These are phyloP conservation scores for Knufia petricola DNA, from an alignment of 2,329 filamentous ascomycete species.

Conservation along the genomic window DNA sequence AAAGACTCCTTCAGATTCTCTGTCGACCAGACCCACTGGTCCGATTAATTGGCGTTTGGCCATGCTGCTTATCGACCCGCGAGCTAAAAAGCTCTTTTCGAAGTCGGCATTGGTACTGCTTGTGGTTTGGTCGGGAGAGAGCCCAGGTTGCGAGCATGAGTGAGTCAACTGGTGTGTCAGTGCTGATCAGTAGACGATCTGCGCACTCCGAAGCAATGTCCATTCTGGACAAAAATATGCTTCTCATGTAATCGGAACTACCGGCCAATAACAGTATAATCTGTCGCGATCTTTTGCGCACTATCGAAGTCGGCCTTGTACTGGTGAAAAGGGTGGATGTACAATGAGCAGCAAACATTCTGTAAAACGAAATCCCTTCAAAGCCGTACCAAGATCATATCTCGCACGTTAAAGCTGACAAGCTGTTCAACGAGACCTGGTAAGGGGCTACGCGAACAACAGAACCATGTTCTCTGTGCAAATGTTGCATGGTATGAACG, in stretches of 20 bases:
- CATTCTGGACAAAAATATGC: conserved; percentile 31
- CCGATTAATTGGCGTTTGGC: conserved; percentile 30
- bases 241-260: conserved; percentile 18
- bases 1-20: conserved; percentile 43
- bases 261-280: conserved; percentile 22
- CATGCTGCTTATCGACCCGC: conserved; percentile 25
- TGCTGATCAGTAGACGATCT: conserved; percentile 45
- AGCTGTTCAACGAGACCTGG: conserved; percentile 37
- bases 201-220: conserved; percentile 46
- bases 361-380: conserved; percentile 43
- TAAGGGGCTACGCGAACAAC: conserved; percentile 41
- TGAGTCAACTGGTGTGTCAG: conserved; percentile 44
- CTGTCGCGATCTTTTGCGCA: conserved; percentile 20
- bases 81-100: conserved; percentile 31
- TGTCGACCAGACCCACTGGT: conserved; percentile 36
- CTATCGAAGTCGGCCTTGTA: conserved; percentile 24
- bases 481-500: conserved; percentile 22
- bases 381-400: conserved; percentile 46
- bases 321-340: conserved; percentile 41
- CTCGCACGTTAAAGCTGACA: conserved; percentile 43
- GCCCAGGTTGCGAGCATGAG: conserved; percentile 44
- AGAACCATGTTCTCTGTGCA: conserved; percentile 40
- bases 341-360: conserved; percentile 42
- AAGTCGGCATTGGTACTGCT: conserved; percentile 36
- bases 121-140: conserved; percentile 37